Evolutionary conservation across 164 flowering plant species (phyloP), one percentile per base, ranked within the genome.

Genomic region (Aristolochia fimbriata): DNA sequence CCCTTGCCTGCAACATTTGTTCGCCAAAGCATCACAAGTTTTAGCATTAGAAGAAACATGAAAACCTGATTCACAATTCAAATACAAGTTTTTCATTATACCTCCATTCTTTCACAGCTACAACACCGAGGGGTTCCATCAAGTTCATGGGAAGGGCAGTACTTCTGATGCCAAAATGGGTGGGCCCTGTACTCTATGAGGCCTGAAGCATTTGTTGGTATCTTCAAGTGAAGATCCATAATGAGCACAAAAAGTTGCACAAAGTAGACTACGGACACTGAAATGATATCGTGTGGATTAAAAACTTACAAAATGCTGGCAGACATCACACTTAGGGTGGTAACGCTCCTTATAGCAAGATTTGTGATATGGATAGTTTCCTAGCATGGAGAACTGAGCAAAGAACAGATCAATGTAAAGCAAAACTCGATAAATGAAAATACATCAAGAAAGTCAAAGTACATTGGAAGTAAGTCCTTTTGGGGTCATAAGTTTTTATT

Each of bases 91-190:
- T 23, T 57, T 47, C 23, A 48, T 70, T 73, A 60, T 27, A 88
- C 99, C 94, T 94, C 96, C 99, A 88, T 83, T 62, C 96, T 74
- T 66, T 88, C 97, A 72, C 97, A 91, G 73, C 97, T 88, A 75
- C 97, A 88, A 54, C 97, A 91, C 15, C 97, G 70, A 33, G 97
- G 91, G 60, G 96, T 91, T 20, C 71, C 72, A 70, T 91, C 96
- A 65, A 72, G 76, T 67, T 91, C 97, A 67, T 91, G 97, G 51
- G 84, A 73, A 61, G 97, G 97, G 62, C 97, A 91, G 66, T 88
- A 88, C 64, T 86, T 91, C 63, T 88, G 96, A 17, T 59, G 61
- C 97, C 97, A 88, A 70, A 88, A 91, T 47, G 96, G 96, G 75
- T 88, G 97, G 47, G 91, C 96, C 72, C 96, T 81, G 72, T 86